These are phyloP conservation scores for Cutaneotrichosporon mucoides DNA, from an alignment of 1,284 basidiomycete species.

Conservation along the genomic window DNA sequence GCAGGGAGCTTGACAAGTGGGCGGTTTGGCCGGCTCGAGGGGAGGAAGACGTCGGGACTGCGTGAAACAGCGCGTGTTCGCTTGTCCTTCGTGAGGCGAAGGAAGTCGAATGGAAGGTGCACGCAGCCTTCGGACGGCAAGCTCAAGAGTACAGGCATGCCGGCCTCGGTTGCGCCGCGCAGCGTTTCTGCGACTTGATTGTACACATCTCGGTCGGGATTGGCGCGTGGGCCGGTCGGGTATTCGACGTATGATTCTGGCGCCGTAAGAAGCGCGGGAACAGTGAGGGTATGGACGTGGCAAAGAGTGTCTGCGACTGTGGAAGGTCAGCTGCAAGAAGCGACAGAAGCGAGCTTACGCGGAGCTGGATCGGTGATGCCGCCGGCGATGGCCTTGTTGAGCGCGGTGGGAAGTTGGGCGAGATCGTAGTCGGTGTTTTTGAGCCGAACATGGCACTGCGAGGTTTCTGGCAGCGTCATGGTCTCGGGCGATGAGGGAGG, in stretches of 20 bases:
- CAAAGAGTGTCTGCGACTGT: slow-evolving; percentile 5
- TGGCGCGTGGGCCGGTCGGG: slow-evolving; percentile 6
- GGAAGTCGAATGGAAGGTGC: slow-evolving; percentile 5
- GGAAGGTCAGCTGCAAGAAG: neutral
- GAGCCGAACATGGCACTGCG: neutral
- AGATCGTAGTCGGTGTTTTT: slow-evolving; percentile 12
- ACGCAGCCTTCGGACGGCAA: slow-evolving; percentile 1
- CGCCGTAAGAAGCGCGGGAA: slow-evolving; percentile 24
- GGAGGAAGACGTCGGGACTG: slow-evolving; percentile 9
- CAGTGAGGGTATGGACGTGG: slow-evolving; percentile 36
- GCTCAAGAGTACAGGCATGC: slow-evolving; percentile 3
- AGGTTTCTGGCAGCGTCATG: neutral
- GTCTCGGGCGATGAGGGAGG: neutral
- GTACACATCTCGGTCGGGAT: slow-evolving; percentile 5
- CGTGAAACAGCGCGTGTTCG: neutral
- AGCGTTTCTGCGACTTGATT: neutral
- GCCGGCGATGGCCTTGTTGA: neutral
- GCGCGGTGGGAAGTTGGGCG: slow-evolving; percentile 3
- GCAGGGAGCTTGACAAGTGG: slow-evolving; percentile 8
- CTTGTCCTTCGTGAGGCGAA: neutral
- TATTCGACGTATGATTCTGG: slow-evolving; percentile 6
- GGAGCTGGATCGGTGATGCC: neutral
- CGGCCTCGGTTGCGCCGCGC: neutral
- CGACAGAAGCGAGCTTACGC: neutral
- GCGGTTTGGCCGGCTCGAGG: slow-evolving; percentile 1